Evolutionary conservation across 148 eudicot species (phyloP).

Genomic region (Rhododendron ovatum): DNA sequence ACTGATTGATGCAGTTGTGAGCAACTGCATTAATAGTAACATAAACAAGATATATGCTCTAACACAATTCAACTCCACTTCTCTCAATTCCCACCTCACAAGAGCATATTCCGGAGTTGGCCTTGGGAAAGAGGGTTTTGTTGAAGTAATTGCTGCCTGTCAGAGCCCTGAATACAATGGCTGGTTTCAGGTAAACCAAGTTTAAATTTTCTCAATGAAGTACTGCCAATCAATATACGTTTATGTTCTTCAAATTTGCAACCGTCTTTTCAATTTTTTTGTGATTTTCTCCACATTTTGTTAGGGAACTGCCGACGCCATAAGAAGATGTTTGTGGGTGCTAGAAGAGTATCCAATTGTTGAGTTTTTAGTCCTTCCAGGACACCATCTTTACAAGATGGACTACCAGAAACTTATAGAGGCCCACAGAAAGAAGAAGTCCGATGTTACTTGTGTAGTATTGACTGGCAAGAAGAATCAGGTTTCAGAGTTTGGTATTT

Average conservation of each 20-base stretch:
- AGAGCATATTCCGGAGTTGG: slow-evolving; percentile 57
- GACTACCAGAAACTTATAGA: slow-evolving; percentile 64
- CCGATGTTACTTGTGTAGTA: slow-evolving; percentile 65
- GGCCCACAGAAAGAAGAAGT: slow-evolving; percentile 46
- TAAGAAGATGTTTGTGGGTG: slow-evolving; percentile 65
- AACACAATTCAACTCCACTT: slow-evolving; percentile 61
- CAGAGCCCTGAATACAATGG: slow-evolving; percentile 57
- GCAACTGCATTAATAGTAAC: slow-evolving; percentile 83
- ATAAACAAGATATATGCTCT: slow-evolving; percentile 70
- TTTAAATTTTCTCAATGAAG: not conserved
- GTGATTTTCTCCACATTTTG: not conserved
- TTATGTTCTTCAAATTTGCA: not conserved
- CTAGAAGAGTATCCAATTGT: slow-evolving; percentile 47
- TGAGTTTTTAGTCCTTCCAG: slow-evolving; percentile 73
- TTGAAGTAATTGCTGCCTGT: slow-evolving; percentile 79
- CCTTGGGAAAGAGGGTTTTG: slow-evolving; percentile 51
- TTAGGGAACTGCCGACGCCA: slow-evolving; percentile 87
- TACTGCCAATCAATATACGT: not conserved
- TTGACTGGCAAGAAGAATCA: slow-evolving; percentile 22
- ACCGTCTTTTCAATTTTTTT: not conserved
- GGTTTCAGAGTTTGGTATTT: slow-evolving; percentile 43
- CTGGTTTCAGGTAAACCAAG: slow-evolving; percentile 67
- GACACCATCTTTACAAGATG: slow-evolving; percentile 82
- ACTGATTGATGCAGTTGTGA: slow-evolving; percentile 70
- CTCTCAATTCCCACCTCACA: slow-evolving; percentile 77